Evolutionary conservation across 148 eudicot genomes (phyloP).

Genomic region (Rhododendron mucronatum): DNA sequence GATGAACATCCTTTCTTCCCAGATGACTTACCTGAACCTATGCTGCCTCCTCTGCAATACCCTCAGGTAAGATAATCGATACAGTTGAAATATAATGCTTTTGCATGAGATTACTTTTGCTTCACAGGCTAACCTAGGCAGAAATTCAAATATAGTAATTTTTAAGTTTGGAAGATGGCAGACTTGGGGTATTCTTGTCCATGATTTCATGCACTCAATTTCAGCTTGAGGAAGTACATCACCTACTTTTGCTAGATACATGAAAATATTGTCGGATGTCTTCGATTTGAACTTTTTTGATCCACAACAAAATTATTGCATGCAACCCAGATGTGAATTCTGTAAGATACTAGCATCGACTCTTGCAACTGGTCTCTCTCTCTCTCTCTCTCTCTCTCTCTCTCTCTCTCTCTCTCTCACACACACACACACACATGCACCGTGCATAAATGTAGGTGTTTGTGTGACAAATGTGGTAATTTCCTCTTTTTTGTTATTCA

Average conservation of each 20-base stretch:
- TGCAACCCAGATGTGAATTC: neutral
- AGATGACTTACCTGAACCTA: conserved; percentile 59
- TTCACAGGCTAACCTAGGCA: neutral
- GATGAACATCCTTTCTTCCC: conserved; percentile 97
- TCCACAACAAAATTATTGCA: neutral
- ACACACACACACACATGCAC: neutral
- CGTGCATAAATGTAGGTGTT: neutral
- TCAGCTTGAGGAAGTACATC: neutral
- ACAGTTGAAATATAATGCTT: neutral
- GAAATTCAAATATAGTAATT: neutral
- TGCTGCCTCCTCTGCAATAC: conserved; percentile 76
- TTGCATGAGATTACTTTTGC: neutral
- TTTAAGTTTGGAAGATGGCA: neutral
- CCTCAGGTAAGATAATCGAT: conserved; percentile 52
- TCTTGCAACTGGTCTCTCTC: neutral
- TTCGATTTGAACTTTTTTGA: neutral
- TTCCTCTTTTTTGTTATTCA: neutral
- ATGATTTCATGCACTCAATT: conserved; percentile 2
- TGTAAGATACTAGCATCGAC: neutral
- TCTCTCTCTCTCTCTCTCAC: neutral
- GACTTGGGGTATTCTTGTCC: neutral
- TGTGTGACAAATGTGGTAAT: neutral
- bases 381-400: neutral
- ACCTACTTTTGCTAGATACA: neutral
- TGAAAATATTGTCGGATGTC: neutral